Conservation (phyloP, 352 stramenopile genomes). For the Aphanomyces astaci region DNA sequence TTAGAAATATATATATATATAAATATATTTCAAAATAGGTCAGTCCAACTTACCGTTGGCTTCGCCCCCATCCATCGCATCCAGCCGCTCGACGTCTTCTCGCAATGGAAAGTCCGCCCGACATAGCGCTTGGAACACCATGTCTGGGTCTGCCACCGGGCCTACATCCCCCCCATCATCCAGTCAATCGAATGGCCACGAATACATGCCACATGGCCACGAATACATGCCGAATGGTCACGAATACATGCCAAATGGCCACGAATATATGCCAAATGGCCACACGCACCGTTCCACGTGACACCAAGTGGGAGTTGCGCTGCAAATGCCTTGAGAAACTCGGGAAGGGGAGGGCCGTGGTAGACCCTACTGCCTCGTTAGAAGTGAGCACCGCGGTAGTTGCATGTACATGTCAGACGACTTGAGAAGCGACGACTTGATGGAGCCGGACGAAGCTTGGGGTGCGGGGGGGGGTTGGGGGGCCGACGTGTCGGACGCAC, state of each 20-base stretch:
- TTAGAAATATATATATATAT: background rate
- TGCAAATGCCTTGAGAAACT: slow-evolving; percentile 81
- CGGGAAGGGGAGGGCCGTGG: slow-evolving; percentile 63
- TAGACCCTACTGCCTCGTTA: slow-evolving; percentile 36
- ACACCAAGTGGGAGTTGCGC: slow-evolving; percentile 67
- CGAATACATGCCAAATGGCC: background rate
- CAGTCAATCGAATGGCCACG: no score
- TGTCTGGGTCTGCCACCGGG: slow-evolving; percentile 76
- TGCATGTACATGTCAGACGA: background rate
- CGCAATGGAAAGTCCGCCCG: slow-evolving; percentile 73
- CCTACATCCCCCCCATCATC: no score
- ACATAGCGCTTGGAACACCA: slow-evolving; percentile 78
- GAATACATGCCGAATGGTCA: background rate
- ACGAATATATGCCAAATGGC: background rate
- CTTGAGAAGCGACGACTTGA: background rate
- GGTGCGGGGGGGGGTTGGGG: background rate
- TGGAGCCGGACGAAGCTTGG: background rate
- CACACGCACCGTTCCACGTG: slow-evolving; percentile 66
- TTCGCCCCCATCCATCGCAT: slow-evolving; percentile 36
- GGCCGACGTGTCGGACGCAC: background rate
- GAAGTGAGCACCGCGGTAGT: background rate
- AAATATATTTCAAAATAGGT: no score
- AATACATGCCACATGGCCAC: background rate
- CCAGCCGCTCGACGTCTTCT: slow-evolving; percentile 58
- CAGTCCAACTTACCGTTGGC: no score